Evolutionary conservation across 495 filamentous ascomycete genomes (phyloP), one percentile per base, ranked within the genome.

Genomic region (Pseudomonodictys pantanalensis): DNA sequence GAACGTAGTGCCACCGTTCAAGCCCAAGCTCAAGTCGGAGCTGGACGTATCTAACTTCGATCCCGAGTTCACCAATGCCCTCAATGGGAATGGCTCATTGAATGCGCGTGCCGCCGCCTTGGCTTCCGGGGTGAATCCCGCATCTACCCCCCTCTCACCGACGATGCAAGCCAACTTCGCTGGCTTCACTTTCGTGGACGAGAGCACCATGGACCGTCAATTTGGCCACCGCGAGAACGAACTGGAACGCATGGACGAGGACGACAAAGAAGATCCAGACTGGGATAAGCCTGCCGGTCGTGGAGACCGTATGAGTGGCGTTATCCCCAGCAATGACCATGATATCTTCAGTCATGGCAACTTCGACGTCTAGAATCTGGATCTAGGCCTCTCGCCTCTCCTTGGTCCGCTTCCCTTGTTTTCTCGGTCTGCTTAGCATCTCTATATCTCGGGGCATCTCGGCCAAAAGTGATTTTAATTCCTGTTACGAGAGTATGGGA

Each of bases 1-100:
- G 76, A 81, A 91, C 56, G 88, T 96, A 33, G 91, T 91, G n/a
- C 93, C 93, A 0, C 93, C 93, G 0, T 98, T 98, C 80, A 97
- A 97, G 77, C 93, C 93, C 9, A 92, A 93, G 70, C 82, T 98
- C 59, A 93, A 93, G 77, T 91, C 86, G 17, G 90, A 96, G 63
- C 89, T 89, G 3, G 95, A 98, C 69, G 95, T 92, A 2, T 96
- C 91, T 18, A 97, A 98, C 72, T 98, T 98, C 65, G 93, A 98
- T 67, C 93, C 93, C 0, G 95, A 97, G 71, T 98, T 98, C 72
- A 98, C 93, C 42, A 97, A 92, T 62, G 93, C 93, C 7, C 78
- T 97, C 30, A 87, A 91, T 66, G 83, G 81, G 29, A 63, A 59
- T 56, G 69, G 85, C 0, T 93, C 89, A 0, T 79, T 98, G 60